These are phyloP conservation scores for Mortierella alpina DNA, from an alignment of 192 early-diverging fungal species.

Conservation along the genomic window DNA sequence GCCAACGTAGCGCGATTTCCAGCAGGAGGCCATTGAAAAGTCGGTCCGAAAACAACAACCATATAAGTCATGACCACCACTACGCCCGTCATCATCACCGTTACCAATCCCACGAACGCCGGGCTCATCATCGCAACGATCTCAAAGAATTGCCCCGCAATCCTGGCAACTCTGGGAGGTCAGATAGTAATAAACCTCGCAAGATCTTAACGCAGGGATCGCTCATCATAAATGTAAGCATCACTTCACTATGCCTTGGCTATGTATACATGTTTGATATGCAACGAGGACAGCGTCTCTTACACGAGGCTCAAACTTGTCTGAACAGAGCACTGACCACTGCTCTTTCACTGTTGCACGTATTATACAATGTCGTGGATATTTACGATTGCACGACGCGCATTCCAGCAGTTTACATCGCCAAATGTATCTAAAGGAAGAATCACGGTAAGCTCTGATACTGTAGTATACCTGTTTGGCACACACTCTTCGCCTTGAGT, in stretches of 20 bases:
- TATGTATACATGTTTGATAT: too few species aligned
- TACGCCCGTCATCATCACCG: not conserved
- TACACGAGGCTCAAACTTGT: too few species aligned
- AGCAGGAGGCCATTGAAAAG: not conserved
- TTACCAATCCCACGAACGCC: not conserved
- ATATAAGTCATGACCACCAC: not conserved
- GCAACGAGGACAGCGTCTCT: too few species aligned
- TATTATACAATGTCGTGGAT: not conserved
- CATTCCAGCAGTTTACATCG: conserved; percentile 29
- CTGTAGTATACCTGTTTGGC: not conserved
- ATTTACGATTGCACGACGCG: too few species aligned
- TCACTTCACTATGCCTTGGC: not conserved
- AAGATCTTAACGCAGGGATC: conserved; percentile 36
- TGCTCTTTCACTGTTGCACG: not conserved
- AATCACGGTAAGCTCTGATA: conserved; percentile 23
- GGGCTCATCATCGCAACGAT: not conserved
- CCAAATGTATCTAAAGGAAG: conserved; percentile 23
- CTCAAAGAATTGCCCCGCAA: not conserved
- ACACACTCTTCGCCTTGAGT: not conserved
- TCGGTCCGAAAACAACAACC: not conserved
- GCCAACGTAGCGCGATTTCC: not conserved
- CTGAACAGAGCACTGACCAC: too few species aligned
- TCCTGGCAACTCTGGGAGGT: not conserved
- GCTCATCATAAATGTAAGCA: conserved; percentile 39
- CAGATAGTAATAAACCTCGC: conserved; percentile 45